phyloP scores from a whole-genome alignment of 345 rosid genomes.

The Gossypium raimondii region DNA sequence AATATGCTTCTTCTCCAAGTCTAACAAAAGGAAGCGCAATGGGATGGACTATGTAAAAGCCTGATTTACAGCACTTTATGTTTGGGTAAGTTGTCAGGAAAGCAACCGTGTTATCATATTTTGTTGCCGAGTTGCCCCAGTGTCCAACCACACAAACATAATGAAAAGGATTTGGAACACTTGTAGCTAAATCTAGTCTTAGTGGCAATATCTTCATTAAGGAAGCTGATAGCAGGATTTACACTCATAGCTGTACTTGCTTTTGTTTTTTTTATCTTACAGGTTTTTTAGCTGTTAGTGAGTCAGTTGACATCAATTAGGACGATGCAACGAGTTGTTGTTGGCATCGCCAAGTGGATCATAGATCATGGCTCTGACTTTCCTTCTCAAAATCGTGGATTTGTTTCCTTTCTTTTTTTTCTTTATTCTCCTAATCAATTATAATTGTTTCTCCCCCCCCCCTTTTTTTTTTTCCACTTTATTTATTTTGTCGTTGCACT shows the following conservation, averaged over 20 bases:
- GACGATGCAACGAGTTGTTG: slow-evolving; percentile 2
- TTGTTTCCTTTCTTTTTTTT: neutral
- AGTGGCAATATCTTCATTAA: neutral
- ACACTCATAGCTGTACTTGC: neutral
- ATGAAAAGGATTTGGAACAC: neutral
- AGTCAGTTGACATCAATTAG: slow-evolving; percentile 17
- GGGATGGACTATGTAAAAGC: slow-evolving; percentile 62
- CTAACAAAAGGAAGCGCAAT: slow-evolving; percentile 86
- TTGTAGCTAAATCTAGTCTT: neutral
- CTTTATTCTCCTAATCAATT: neutral
- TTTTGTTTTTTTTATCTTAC: slow-evolving; percentile 20
- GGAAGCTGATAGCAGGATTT: slow-evolving; percentile 11
- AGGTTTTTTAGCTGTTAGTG: slow-evolving; percentile 16
- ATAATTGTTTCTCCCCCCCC: neutral
- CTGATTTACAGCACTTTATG: slow-evolving; percentile 20
- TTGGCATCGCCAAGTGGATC: slow-evolving; percentile 10
- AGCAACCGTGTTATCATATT: neutral
- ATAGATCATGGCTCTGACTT: slow-evolving; percentile 25
- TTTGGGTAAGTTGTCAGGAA: slow-evolving; percentile 29
- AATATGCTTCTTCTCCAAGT: slow-evolving; percentile 77
- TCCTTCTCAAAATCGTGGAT: slow-evolving; percentile 34
- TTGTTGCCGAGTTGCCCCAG: slow-evolving; percentile 18
- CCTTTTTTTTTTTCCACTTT: slow-evolving; percentile 17
- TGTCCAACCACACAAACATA: neutral
- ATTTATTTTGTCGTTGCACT: slow-evolving; percentile 23